Conservation (phyloP, 805 yeast species). For the Candida saitoana region DNA sequence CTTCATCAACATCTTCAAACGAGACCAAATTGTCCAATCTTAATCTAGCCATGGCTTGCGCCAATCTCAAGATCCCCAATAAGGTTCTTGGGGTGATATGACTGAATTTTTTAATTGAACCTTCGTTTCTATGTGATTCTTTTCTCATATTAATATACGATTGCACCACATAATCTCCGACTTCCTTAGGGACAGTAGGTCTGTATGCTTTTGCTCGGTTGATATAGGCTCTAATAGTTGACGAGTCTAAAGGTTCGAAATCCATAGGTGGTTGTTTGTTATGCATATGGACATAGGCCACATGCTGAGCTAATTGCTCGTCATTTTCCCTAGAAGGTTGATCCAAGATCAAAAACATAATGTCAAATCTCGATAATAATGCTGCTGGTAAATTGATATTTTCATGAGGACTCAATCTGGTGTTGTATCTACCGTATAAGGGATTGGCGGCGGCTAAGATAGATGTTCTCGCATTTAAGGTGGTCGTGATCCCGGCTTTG, state of each 20-base stretch:
- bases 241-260: constrained; percentile 71
- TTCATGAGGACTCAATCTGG: constrained; percentile 84
- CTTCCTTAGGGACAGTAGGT: constrained; percentile 79
- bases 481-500: constrained; percentile 96
- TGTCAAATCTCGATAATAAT: constrained; percentile 87
- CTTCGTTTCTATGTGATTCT: constrained; percentile 77
- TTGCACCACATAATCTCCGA: constrained; percentile 81
- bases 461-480: constrained; percentile 91
- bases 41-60: constrained; percentile 91
- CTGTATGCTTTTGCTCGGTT: constrained; percentile 79
- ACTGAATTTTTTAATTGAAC: constrained; percentile 72
- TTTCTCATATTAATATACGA: constrained; percentile 89
- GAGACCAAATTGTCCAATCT: constrained; percentile 72
- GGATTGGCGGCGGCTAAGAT: constrained; percentile 99
- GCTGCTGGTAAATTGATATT: constrained; percentile 97
- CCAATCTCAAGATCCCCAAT: constrained; percentile 82
- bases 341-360: constrained; percentile 82
- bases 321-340: constrained; percentile 76
- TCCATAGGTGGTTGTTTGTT: constrained; percentile 77
- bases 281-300: constrained; percentile 93
- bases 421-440: constrained; percentile 88
- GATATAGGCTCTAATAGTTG: constrained; percentile 80
- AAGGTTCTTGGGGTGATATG: constrained; percentile 96
- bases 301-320: constrained; percentile 86
- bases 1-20: constrained; percentile 89